Evolutionary conservation across 352 stramenopile genomes (phyloP), one percentile per base, ranked within the genome.

Genomic region (Pythium biforme): DNA sequence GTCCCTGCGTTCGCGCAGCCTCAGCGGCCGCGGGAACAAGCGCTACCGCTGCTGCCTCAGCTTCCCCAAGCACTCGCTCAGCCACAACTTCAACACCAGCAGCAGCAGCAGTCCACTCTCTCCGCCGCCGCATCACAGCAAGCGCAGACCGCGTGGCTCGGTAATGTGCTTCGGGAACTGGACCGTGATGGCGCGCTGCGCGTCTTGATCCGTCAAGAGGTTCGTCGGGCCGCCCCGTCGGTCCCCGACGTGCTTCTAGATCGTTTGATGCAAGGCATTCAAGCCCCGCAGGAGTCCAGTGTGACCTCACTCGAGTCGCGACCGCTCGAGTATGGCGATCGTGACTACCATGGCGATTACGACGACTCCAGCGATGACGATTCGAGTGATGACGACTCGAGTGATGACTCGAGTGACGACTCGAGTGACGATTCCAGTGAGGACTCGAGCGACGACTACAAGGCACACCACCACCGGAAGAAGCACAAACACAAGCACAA

Each of bases 381-480:
- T 26, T 67, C 60, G 3, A 62, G 60, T 46, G 60, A 68, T 46
- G 60, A 68, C 9, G 52, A 70, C 19, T 67, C 60, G 2, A 62
- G 60, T 46, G 60, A 68, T 5, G 52, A 70, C 25, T 67, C 60
- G 4, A 62, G 60, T 52, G 60, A 67, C 8, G 52, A 70, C 25
- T 67, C 60, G 10, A 62, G 60, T 52, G 60, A 68, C 9, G 52
- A 70, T n/a, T 67, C 60, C 1, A 62, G 60, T 52, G 60, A 68
- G 4, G 52, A 71, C 45, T 66, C 52, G 2, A 59, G 43, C 25
- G 53, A 71, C 26, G 59, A 70, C 22, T 53, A 62, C 55, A 55
- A 54, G 31, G 25, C 50, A 11, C 49, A 55, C 27, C 55, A 57
- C 39, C 25, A 64, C 39, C 48, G 23, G 9, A 50, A 68, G 17